Percentiles rank a stretch among this genome's conserved stretches.
phyloP scores from a whole-genome alignment of 1,284 basidiomycete species.

The Ustilago loliicola region DNA sequence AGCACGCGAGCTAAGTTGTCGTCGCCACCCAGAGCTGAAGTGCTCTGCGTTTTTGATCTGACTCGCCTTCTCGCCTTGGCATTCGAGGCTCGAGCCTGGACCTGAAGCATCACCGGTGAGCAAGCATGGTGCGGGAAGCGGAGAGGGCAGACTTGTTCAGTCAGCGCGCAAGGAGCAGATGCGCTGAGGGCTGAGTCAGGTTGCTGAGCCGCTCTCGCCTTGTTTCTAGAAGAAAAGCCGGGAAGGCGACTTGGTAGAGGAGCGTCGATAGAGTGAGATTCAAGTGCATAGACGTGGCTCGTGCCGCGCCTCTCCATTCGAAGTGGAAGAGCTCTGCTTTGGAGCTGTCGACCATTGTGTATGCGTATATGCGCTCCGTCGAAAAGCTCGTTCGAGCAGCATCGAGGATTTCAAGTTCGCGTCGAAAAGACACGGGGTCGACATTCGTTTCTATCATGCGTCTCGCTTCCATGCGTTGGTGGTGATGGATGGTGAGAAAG shows the following conservation, averaged over 20 bases:
- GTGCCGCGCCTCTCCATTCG: not conserved
- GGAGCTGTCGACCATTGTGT: not conserved
- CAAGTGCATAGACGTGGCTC: not conserved
- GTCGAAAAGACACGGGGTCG: not conserved
- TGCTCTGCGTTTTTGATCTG: not conserved
- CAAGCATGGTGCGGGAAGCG: not conserved
- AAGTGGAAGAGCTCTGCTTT: not conserved
- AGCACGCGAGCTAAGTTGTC: not conserved
- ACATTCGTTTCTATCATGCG: not conserved
- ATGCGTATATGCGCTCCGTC: not conserved
- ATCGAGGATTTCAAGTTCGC: not conserved
- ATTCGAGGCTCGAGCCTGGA: not conserved
- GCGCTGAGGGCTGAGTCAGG: conserved; percentile 8
- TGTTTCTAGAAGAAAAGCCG: not conserved
- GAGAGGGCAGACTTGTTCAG: not conserved
- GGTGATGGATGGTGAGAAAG: not conserved
- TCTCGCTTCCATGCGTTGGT: not conserved
- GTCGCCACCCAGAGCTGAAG: not conserved
- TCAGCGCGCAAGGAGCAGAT: not conserved
- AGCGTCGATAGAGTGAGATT: not conserved
- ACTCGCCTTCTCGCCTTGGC: not conserved
- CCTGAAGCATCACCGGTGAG: not conserved
- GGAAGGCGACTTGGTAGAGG: not conserved
- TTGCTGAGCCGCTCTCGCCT: not conserved
- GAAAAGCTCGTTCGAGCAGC: not conserved